Conservation (phyloP, 352 stramenopile genomes). For the Pythium oligandrum region DNA sequence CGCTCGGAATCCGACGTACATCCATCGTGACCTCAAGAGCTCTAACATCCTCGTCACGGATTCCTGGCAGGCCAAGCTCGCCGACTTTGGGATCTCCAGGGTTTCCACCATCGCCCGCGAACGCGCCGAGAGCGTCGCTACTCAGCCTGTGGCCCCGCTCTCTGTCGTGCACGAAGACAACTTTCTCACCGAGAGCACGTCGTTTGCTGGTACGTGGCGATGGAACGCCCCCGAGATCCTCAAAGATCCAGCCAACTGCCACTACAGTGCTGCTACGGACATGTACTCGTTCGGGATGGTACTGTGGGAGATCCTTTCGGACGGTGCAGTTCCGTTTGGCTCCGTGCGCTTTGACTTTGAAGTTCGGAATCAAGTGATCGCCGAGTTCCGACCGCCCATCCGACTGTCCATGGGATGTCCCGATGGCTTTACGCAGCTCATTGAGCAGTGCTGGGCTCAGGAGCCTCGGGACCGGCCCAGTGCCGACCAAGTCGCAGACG, state of each 20-base stretch:
- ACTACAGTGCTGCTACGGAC: constrained; percentile 56
- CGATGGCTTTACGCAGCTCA: constrained; percentile 46
- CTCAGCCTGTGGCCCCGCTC: too few relatives aligned
- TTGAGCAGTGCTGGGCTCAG: constrained; percentile 62
- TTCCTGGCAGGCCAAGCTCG: constrained; percentile 66
- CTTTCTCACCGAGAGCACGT: constrained; percentile 44
- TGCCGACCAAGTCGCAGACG: constrained; percentile 38
- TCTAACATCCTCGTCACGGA: constrained; percentile 74
- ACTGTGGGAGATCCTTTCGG: constrained; percentile 61
- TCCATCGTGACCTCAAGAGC: constrained; percentile 66
- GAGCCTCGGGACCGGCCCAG: constrained; percentile 33
- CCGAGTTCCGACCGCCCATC: constrained; percentile 46
- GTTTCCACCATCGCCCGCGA: constrained; percentile 27
- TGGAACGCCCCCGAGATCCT: constrained; percentile 72
- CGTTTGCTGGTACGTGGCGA: constrained; percentile 64
- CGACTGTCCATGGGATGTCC: constrained; percentile 39
- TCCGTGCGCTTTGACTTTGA: constrained; percentile 69
- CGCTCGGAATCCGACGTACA: constrained; percentile 67
- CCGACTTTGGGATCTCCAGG: constrained; percentile 30
- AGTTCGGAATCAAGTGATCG: constrained; percentile 54
- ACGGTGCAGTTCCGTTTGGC: constrained; percentile 56
- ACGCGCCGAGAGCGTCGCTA: background rate
- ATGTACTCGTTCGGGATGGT: constrained; percentile 79
- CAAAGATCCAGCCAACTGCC: constrained; percentile 55
- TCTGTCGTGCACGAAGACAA: background rate